Conservation (phyloP, 2,329 filamentous ascomycete species). For the Xylariaceae sp. region DNA sequence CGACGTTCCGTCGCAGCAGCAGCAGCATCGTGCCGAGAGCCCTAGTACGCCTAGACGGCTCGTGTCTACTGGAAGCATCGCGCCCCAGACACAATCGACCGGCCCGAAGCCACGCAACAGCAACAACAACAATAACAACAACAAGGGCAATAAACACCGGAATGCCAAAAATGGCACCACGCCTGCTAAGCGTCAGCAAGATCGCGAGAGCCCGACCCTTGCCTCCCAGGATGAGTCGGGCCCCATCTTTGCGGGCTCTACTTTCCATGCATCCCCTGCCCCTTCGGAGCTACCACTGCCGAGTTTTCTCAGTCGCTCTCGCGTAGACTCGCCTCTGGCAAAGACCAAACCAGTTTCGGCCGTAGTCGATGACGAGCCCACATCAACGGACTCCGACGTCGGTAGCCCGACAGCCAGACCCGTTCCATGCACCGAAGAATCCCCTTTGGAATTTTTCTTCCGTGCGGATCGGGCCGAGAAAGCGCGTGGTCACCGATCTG, state of each 20-base stretch:
- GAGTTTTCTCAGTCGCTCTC: constrained; percentile 73
- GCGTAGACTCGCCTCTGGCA: constrained; percentile 56
- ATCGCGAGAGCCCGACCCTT: constrained; percentile 43
- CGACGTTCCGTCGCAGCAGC: constrained; percentile 39
- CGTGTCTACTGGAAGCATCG: constrained; percentile 30
- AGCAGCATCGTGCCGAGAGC: constrained; percentile 27
- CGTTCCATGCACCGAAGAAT: constrained; percentile 46
- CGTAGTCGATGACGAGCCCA: constrained; percentile 39
- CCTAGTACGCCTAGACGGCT: constrained; percentile 45
- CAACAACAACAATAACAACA: constrained; percentile 17
- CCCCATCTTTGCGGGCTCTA: constrained; percentile 80
- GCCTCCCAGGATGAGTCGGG: constrained; percentile 42
- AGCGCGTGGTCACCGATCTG: constrained; percentile 53
- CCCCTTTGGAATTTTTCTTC: constrained; percentile 87
- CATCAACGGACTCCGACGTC: constrained; percentile 48
- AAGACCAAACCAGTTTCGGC: constrained; percentile 38
- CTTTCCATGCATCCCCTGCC: constrained; percentile 91
- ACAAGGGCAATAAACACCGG: constrained; percentile 26
- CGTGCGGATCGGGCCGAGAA: constrained; percentile 77
- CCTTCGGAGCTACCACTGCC: constrained; percentile 86
- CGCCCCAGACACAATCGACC: constrained; percentile 30
- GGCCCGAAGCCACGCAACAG: constrained; percentile 28
- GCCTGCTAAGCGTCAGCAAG: constrained; percentile 40
- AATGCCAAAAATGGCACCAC: constrained; percentile 30
- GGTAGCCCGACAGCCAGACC: constrained; percentile 40